phyloP scores from a whole-genome alignment of 2,329 filamentous ascomycete genomes.

The Annulohypoxylon truncatum region DNA sequence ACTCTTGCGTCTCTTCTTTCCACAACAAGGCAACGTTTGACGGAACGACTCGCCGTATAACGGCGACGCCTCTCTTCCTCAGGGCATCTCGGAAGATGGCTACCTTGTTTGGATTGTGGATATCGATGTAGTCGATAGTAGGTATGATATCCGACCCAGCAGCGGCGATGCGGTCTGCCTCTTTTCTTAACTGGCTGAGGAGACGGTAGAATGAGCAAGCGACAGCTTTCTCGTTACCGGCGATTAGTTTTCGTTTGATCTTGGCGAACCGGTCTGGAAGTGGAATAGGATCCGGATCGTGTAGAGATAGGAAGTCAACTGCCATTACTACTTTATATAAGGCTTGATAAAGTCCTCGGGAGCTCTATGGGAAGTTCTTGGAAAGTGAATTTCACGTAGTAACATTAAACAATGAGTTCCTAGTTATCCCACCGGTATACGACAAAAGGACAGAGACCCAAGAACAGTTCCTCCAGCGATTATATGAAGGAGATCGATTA shows the following conservation, averaged over 20 bases:
- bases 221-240: slow-evolving; percentile 54
- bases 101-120: slow-evolving; percentile 47
- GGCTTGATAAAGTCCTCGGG: neutral
- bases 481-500: slow-evolving; percentile 24
- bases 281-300: slow-evolving; percentile 52
- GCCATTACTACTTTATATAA: slow-evolving; percentile 36
- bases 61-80: slow-evolving; percentile 69
- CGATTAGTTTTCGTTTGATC: slow-evolving; percentile 56
- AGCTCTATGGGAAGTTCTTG: slow-evolving; percentile 4
- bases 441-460: slow-evolving; percentile 14
- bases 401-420: neutral
- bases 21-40: slow-evolving; percentile 70
- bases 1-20: slow-evolving; percentile 73
- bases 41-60: slow-evolving; percentile 75
- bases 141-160: slow-evolving; percentile 55
- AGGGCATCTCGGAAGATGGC: slow-evolving; percentile 51
- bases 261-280: slow-evolving; percentile 57
- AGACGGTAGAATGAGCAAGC: slow-evolving; percentile 57
- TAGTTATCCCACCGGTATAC: slow-evolving; percentile 12
- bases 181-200: slow-evolving; percentile 51
- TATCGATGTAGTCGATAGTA: slow-evolving; percentile 56
- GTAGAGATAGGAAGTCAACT: slow-evolving; percentile 47
- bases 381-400: slow-evolving; percentile 8
- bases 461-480: slow-evolving; percentile 16
- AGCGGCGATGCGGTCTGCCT: slow-evolving; percentile 53